A percentile compares a stretch with the other conserved stretches of the same genome.
These are phyloP conservation scores for Heracleum sosnowskyi DNA, from an alignment of 129 eudicot genomes.

Conservation along the genomic window DNA sequence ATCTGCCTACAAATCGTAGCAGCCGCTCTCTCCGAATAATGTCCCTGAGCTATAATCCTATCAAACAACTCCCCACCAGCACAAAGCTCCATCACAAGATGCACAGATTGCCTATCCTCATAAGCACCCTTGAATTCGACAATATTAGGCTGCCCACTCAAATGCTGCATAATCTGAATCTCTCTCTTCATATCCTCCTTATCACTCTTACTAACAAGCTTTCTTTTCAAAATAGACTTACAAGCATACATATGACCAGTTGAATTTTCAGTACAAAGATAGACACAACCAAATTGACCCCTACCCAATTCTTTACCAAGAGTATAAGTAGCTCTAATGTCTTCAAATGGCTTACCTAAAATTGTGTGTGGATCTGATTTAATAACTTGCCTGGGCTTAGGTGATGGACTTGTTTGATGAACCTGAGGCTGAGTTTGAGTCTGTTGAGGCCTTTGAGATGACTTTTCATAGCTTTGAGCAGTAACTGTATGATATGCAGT, in stretches of 20 bases:
- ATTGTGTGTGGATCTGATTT: not conserved
- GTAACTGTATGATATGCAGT: slow-evolving; percentile 10
- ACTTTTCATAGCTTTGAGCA: not conserved
- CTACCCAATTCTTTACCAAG: slow-evolving; percentile 10
- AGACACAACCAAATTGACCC: slow-evolving; percentile 13
- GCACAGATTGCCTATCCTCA: slow-evolving; percentile 7
- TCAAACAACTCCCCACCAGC: slow-evolving; percentile 17
- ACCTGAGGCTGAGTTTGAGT: not conserved
- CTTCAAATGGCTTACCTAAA: slow-evolving; percentile 11
- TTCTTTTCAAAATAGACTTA: slow-evolving; percentile 9
- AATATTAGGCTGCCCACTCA: slow-evolving; percentile 9
- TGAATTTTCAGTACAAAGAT: slow-evolving; percentile 11
- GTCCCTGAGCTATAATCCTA: slow-evolving; percentile 12
- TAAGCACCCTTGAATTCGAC: slow-evolving; percentile 6
- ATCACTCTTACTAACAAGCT: slow-evolving; percentile 6
- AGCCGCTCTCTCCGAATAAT: slow-evolving; percentile 12
- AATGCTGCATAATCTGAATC: slow-evolving; percentile 17
- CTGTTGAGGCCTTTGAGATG: slow-evolving; percentile 14
- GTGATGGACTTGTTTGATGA: not conserved
- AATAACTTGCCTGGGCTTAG: not conserved
- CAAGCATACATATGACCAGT: slow-evolving; percentile 8
- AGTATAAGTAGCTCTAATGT: not conserved
- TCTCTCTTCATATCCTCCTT: slow-evolving; percentile 13
- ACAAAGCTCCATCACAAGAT: slow-evolving; percentile 14
- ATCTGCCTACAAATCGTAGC: slow-evolving; percentile 4